These are phyloP conservation scores for Cubamyces lactineus DNA, from an alignment of 768 basidiomycete genomes.

Conservation along the genomic window DNA sequence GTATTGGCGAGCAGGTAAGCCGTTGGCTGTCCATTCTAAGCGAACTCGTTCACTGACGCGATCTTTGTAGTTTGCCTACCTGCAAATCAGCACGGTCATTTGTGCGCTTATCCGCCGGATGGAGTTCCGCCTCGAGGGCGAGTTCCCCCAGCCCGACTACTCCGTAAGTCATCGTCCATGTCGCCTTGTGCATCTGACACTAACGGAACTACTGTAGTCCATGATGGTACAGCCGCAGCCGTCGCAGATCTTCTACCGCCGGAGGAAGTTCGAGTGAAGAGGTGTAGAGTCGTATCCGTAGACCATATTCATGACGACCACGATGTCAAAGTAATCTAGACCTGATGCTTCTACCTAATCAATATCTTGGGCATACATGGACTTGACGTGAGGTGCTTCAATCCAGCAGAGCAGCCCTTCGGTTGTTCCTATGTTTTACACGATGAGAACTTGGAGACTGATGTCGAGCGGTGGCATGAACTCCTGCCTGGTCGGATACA, in stretches of 20 bases:
- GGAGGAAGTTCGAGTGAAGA: conserved; percentile 48
- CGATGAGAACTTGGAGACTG: too few relatives aligned
- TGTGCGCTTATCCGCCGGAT: conserved; percentile 75
- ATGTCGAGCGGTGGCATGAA: too few relatives aligned
- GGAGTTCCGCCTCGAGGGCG: conserved; percentile 68
- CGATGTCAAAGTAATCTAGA: conserved; percentile 17
- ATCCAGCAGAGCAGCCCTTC: too few relatives aligned
- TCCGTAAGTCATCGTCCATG: conserved; percentile 57
- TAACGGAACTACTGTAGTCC: conserved; percentile 52
- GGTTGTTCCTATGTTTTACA: too few relatives aligned
- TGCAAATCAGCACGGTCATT: conserved; percentile 88
- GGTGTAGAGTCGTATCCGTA: neutral
- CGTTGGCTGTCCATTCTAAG: neutral
- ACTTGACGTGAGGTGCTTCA: neutral
- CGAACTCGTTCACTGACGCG: conserved; percentile 3
- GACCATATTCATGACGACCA: conserved; percentile 1
- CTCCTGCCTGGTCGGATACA: too few relatives aligned
- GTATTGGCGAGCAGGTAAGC: conserved; percentile 74
- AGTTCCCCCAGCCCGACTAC: conserved; percentile 86
- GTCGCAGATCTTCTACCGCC: conserved; percentile 64
- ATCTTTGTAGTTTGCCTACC: conserved; percentile 77
- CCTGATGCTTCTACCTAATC: conserved; percentile 12
- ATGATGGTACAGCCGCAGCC: conserved; percentile 91
- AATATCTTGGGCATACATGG: neutral
- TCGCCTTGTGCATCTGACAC: neutral